Base-by-base conservation (phyloP, 208 protist genomes). In the Crithidia sp. region DNA sequence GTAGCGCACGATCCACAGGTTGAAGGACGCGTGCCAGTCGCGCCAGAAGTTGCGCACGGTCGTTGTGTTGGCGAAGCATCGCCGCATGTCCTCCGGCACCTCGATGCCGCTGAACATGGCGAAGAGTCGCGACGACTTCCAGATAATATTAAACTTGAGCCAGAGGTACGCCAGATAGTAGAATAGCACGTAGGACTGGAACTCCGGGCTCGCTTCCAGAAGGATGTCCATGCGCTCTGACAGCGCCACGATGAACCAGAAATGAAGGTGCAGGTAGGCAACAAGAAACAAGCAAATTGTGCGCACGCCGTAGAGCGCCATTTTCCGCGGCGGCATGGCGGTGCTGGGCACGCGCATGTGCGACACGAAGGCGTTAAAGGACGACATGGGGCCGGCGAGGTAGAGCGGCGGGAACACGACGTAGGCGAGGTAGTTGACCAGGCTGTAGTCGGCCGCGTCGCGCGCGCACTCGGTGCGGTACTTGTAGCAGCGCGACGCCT, bases 1-100 rank as follows among this genome's bases (percentile, higher is more conserved):
- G 83, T 98, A 99, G 37, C 95, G 91, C 59, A 97, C 84, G 56
- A 97, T 90, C 92, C 95, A 98, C 57, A 96, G 74, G 74, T 98
- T 98, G 75, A 98, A 95, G 19, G 87, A 94, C 19, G 89, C 84
- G 76, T 98, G 95, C 96, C 97, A 98, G 72, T 92, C 87, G 39
- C 92, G 76, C 96, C 97, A 99, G 82, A 98, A 99, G 53, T 83
- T 89, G 4, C 67, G 77, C n/a, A 98, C 86, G 17, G 84, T 94
- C 45, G 88, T 81, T 17, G 89, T 95, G 64, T 95, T 96, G 44
- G 64, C 74, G 63, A 98, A 89, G 82, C 94, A 98, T 36, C 89
- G 80, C 9, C 67, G 81, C 93, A 98, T 97, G 69, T 98, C 95
- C 63, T 98, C 94, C 41, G 91, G 92, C 12, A 82, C 76, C 39